Percentiles rank a stretch among this genome's conserved stretches.
These are phyloP conservation scores for Kurtzmaniella quercitrusa DNA, from an alignment of 1,139 yeast genomes.

Conservation along the genomic window DNA sequence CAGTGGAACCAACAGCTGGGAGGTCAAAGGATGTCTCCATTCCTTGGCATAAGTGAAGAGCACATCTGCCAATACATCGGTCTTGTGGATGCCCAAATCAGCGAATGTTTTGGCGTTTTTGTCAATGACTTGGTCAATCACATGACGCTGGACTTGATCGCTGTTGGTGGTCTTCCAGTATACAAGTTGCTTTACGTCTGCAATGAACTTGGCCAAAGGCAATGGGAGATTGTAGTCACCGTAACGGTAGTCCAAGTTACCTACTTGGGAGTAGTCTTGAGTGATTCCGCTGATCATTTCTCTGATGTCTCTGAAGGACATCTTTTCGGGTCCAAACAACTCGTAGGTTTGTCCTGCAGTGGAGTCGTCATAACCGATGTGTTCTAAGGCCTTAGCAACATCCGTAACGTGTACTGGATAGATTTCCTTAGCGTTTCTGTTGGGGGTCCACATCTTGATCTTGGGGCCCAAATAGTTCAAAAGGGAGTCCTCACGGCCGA, in stretches of 20 bases:
- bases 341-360: slow-evolving; percentile 77
- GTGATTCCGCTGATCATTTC: slow-evolving; percentile 66
- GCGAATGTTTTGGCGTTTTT: slow-evolving; percentile 59
- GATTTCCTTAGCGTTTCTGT: slow-evolving; percentile 58
- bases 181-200: slow-evolving; percentile 46
- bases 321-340: slow-evolving; percentile 67
- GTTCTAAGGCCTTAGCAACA: slow-evolving; percentile 76
- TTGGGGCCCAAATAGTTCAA: slow-evolving; percentile 59
- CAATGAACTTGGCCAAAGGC: slow-evolving; percentile 41
- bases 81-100: slow-evolving; percentile 66
- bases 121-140: slow-evolving; percentile 63
- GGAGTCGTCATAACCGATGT: slow-evolving; percentile 76
- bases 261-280: slow-evolving; percentile 52
- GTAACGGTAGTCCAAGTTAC: slow-evolving; percentile 40
- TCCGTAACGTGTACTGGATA: slow-evolving; percentile 77
- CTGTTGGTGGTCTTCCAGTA: slow-evolving; percentile 72
- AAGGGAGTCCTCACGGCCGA: slow-evolving; percentile 71
- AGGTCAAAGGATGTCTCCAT: slow-evolving; percentile 50
- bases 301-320: slow-evolving; percentile 62
- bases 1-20: slow-evolving; percentile 43
- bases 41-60: slow-evolving; percentile 61
- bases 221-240: slow-evolving; percentile 30
- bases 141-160: slow-evolving; percentile 75
- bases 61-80: slow-evolving; percentile 65
- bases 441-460: slow-evolving; percentile 58